These are phyloP conservation scores for Arbutus unedo DNA, from an alignment of 148 eudicot species.

Conservation along the genomic window DNA sequence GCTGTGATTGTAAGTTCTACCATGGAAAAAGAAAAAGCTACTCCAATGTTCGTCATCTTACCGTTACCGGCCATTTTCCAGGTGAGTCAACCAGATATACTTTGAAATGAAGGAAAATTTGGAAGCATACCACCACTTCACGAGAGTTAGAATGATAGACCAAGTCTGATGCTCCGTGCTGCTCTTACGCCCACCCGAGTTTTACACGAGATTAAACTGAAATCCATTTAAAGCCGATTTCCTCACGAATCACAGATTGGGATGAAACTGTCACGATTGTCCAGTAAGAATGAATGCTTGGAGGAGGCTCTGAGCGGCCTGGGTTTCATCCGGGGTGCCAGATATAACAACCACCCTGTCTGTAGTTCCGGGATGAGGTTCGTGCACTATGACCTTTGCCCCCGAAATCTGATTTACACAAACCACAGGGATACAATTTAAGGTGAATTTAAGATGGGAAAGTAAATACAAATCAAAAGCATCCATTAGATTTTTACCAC, in stretches of 20 bases:
- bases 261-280: constrained; percentile 28
- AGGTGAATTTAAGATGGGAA: background rate
- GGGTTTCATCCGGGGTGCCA: constrained; percentile 83
- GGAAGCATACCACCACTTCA: background rate
- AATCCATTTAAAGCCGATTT: background rate
- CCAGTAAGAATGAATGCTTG: constrained; percentile 73
- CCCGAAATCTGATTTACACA: constrained; percentile 64
- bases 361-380: constrained; percentile 46
- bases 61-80: background rate
- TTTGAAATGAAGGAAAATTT: background rate
- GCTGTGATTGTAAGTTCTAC: background rate
- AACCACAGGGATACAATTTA: background rate
- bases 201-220: background rate
- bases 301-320: constrained; percentile 84
- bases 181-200: background rate
- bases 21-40: background rate
- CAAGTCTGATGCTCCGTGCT: background rate
- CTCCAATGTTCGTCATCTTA: background rate
- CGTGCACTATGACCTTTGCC: constrained; percentile 63
- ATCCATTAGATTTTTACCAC: background rate
- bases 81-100: background rate
- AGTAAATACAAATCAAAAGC: background rate
- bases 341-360: constrained; percentile 61
- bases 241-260: background rate
- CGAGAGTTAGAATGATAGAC: background rate